Conservation (phyloP, 2,329 filamentous ascomycete species). For the Aspergillus piperis region DNA sequence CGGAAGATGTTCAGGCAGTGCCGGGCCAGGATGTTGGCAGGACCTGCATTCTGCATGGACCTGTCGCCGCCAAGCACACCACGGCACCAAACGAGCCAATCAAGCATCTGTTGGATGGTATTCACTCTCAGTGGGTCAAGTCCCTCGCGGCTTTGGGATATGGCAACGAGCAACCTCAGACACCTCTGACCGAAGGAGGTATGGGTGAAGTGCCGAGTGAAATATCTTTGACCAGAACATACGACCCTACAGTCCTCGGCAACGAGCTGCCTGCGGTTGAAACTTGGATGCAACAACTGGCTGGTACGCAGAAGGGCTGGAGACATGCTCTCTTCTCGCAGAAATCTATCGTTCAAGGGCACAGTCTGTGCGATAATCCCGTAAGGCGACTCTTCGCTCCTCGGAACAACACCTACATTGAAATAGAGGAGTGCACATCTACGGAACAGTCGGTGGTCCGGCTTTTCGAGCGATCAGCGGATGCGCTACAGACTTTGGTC, state of each 20-base stretch:
- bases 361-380: neutral
- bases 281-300: conserved; percentile 2
- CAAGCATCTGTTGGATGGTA: neutral
- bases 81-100: neutral
- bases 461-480: neutral
- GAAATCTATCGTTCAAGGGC: conserved; percentile 2
- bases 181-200: neutral
- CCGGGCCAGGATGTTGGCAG: neutral
- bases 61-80: conserved; percentile 3
- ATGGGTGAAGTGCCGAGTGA: neutral
- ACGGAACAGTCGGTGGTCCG: neutral
- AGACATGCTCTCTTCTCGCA: conserved; percentile 1
- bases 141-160: neutral
- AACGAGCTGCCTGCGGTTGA: conserved; percentile 3
- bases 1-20: conserved; percentile 5
- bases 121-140: neutral
- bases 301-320: conserved; percentile 6
- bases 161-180: neutral
- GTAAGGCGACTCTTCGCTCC: conserved; percentile 3
- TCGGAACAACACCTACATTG: neutral
- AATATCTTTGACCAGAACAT: neutral
- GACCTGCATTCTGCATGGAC: conserved; percentile 7
- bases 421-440: neutral
- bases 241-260: neutral
- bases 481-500: neutral